Conservation (phyloP, 345 rosid genomes). For the Xanthoceras sorbifolium region DNA sequence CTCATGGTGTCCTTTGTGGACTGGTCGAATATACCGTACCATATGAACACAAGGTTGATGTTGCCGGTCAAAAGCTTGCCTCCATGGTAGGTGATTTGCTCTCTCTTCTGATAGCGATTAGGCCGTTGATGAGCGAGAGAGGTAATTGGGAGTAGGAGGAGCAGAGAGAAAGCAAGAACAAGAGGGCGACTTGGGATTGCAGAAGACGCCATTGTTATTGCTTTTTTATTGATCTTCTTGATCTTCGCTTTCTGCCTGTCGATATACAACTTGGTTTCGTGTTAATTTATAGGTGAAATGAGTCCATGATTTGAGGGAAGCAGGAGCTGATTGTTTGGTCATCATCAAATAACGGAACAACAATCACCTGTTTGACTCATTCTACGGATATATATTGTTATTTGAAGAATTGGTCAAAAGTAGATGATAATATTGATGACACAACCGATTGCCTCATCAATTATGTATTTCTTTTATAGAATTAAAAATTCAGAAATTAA, state of each 20-base stretch:
- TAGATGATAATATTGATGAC: too few species aligned
- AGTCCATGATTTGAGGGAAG: not conserved
- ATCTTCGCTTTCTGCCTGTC: not conserved
- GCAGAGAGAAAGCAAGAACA: slow-evolving; percentile 9
- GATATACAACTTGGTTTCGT: not conserved
- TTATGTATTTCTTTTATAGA: too few species aligned
- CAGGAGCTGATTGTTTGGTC: not conserved
- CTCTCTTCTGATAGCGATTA: not conserved
- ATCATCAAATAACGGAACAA: not conserved
- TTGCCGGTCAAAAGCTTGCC: slow-evolving; percentile 28
- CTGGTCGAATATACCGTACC: slow-evolving; percentile 43
- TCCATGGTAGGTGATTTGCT: slow-evolving; percentile 10
- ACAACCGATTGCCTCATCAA: too few species aligned
- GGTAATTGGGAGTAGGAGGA: not conserved
- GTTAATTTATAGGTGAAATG: not conserved
- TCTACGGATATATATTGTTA: not conserved
- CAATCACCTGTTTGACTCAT: not conserved
- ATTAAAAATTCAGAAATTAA: too few species aligned
- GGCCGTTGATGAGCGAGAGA: not conserved
- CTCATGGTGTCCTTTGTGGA: slow-evolving; percentile 31
- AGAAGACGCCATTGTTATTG: slow-evolving; percentile 4
- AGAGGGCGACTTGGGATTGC: not conserved
- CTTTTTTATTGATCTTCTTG: not conserved
- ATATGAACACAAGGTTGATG: slow-evolving; percentile 38
- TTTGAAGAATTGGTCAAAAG: too few species aligned